Base-by-base conservation (phyloP, 2,329 filamentous ascomycete species). In the Neofusicoccum ribis region DNA sequence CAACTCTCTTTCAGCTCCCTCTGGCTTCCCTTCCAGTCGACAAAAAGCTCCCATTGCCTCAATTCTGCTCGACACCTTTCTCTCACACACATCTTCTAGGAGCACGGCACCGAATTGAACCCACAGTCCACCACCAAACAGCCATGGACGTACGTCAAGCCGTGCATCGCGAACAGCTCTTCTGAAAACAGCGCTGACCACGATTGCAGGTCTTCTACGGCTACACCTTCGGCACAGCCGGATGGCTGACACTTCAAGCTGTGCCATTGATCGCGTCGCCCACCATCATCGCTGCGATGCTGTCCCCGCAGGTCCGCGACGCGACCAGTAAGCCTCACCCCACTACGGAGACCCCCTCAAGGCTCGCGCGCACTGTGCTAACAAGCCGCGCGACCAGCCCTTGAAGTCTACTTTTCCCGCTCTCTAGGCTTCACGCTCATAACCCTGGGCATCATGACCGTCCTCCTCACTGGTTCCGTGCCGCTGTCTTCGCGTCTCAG, bases 381-480 rank as follows among this genome's bases (percentile, higher is more conserved):
- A 63, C 41, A 36, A 5, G 34, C 37, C 17, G 41, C 11, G 14
- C n/a, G 8, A 17, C 46, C 69, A 86, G 88, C 79, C 27, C 81
- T 92, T 37, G 90, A 93, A 76, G 78, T 85, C 64, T 94, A 94
- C 82, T 88, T 93, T 75, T 87, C 87, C 60, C 89, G 91, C 47
- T 86, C 84, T 34, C 83, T 92, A 1, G 91, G 89, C 68, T 80
- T 93, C 65, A 80, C 87, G 36, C 83, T 92, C 50, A 80, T 93
- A 23, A 80, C 87, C 9, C 78, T 94, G 34, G 88, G 87, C 37
- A 72, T 88, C 6, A 77, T 90, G 12, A 83, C 84, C n/a, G 78
- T 93, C 43, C 81, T 91, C 41, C 83, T 93, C 36, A 90, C 90
- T 0, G 91, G 91, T 52, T 84, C 85, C 2, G 81, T 94, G 5